Base-by-base conservation (phyloP, 2,329 filamentous ascomycete species). In the Anthostomella pinea region DNA sequence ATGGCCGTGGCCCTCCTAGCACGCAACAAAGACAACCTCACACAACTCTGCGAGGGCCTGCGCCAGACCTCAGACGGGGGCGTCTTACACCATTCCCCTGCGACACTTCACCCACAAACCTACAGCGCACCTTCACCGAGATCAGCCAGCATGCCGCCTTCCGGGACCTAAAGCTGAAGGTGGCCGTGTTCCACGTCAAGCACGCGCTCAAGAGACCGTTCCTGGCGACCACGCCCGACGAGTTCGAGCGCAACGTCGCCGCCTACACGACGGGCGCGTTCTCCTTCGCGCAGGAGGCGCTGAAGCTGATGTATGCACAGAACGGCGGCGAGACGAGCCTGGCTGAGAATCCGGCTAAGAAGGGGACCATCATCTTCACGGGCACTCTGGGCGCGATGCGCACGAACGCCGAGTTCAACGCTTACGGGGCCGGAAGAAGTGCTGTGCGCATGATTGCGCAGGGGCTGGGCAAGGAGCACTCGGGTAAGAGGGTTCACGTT, bases 141-240 rank as follows among this genome's bases (percentile, higher is more conserved):
- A 76, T 80, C 43, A 60, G 65, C n/a, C 45, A 45, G 1, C 70
- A 77, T 46, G 28, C 57, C 6, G 69, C 67, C 17, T 74, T 77
- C 56, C 49, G 59, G 15, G 60, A 59, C 7, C 57, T 79, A 15
- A 76, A 76, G 39, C 62, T 79, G 4, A 62, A 66, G 31, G 48
- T 77, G 8, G 70, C 73, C 1, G 64, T 81, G 17, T 79, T 72
- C 54, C 75, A 70, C 45, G 67, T 80, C 51, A 80, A 78, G 52
- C 69, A 77, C 44, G 63, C 63, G 1, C 65, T 63, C 46, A 75
- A 70, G 55, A 77, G 73, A 45, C 71, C 75, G 0, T 79, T 77
- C 54, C 59, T 77, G 30, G 61, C 72, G 26, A 73, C 76, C 48
- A 76, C 72, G 0, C 64, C 70, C 17, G 68, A 75, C 16, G 61